Evolutionary conservation across 2,329 filamentous ascomycete genomes (phyloP).

Genomic region (Colletotrichum spinosum): DNA sequence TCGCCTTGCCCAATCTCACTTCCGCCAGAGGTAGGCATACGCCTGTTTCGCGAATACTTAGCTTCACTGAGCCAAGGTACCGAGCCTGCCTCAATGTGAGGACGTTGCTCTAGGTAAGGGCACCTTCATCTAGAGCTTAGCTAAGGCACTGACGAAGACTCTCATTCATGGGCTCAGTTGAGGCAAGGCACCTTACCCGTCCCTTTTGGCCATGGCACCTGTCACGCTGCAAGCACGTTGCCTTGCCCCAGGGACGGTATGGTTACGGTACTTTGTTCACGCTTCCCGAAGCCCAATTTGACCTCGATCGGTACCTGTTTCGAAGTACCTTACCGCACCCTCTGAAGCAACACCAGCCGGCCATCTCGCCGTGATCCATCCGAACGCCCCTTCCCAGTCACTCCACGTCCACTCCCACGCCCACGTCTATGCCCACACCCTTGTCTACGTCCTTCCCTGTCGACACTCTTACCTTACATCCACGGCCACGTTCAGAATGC

Average conservation of each 20-base stretch:
- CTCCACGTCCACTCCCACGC: neutral
- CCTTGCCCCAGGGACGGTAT: too few relatives aligned
- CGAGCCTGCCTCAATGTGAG: too few relatives aligned
- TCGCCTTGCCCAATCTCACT: neutral
- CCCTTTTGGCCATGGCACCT: too few relatives aligned
- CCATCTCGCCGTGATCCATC: slow-evolving; percentile 33
- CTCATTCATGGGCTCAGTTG: too few relatives aligned
- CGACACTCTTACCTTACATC: neutral
- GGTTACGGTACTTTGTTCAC: too few relatives aligned
- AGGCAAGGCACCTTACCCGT: too few relatives aligned
- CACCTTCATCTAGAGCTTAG: too few relatives aligned
- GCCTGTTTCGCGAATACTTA: too few relatives aligned
- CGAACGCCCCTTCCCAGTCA: slow-evolving; percentile 23
- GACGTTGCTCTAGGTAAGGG: too few relatives aligned
- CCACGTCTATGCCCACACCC: neutral
- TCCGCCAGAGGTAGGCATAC: neutral
- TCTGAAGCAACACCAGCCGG: neutral
- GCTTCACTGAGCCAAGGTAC: too few relatives aligned
- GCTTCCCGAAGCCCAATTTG: slow-evolving; percentile 6
- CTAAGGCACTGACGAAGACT: too few relatives aligned
- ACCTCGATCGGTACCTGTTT: slow-evolving; percentile 14
- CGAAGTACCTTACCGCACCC: neutral
- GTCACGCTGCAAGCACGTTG: too few relatives aligned
- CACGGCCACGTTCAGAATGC: neutral
- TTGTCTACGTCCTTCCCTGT: neutral